Evolutionary conservation across 2,329 filamentous ascomycete species (phyloP).

Genomic region (Podosphaera leucotricha): DNA sequence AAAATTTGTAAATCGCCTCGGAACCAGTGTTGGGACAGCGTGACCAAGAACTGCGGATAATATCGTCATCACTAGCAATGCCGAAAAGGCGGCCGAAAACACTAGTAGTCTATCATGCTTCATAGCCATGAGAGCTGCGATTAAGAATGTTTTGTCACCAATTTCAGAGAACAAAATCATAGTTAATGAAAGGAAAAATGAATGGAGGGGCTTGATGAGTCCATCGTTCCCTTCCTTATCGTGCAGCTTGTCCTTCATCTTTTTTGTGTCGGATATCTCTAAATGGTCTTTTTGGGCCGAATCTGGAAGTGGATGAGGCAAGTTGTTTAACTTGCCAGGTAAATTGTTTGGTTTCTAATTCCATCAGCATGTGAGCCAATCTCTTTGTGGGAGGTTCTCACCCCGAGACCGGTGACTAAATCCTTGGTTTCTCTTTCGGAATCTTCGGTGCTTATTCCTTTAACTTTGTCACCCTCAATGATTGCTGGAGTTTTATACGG

Average conservation of each 20-base stretch:
- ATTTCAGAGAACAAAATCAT: constrained; percentile 97
- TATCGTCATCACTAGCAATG: constrained; percentile 81
- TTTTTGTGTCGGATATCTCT: constrained; percentile 22
- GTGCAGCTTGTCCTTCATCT: constrained; percentile 13
- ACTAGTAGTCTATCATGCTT: constrained; percentile 84
- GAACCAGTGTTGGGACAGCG: constrained; percentile 69
- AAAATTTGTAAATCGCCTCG: constrained; percentile 76
- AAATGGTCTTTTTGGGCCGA: constrained; percentile 41
- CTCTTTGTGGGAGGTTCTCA: constrained; percentile 17
- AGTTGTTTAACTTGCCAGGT: constrained; percentile 54
- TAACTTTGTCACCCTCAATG: constrained; percentile 16
- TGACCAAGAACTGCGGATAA: constrained; percentile 84
- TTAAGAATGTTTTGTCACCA: constrained; percentile 95
- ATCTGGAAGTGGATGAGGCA: constrained; percentile 43
- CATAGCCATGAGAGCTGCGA: constrained; percentile 97
- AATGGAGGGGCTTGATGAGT: constrained; percentile 62
- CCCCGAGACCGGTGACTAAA: constrained; percentile 29
- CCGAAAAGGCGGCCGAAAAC: constrained; percentile 83
- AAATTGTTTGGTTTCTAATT: constrained; percentile 57
- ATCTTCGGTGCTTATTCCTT: constrained; percentile 17
- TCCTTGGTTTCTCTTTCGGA: constrained; percentile 13
- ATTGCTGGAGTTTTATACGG: constrained; percentile 52
- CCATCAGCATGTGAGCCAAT: constrained; percentile 8
- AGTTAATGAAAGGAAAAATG: constrained; percentile 72
- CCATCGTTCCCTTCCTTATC: constrained; percentile 27